These are phyloP conservation scores for Lecanosticta acicola DNA, from an alignment of 2,329 filamentous ascomycete species.

Conservation along the genomic window DNA sequence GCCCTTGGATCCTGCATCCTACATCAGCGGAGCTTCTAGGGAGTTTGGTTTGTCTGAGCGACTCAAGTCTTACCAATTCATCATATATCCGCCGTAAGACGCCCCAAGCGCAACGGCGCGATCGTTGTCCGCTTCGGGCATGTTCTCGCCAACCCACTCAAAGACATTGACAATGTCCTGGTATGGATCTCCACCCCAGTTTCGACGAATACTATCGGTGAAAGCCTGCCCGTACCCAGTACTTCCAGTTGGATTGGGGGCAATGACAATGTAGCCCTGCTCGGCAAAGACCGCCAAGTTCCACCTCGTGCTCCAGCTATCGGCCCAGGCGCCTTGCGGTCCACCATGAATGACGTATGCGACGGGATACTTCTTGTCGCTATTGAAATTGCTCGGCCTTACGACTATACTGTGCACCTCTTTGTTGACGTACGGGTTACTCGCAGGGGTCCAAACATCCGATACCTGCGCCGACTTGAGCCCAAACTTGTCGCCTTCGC, in stretches of 20 bases:
- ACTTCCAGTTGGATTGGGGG: slow-evolving; percentile 27
- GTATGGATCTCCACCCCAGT: slow-evolving; percentile 85
- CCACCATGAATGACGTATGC: slow-evolving; percentile 32
- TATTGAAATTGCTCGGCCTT: slow-evolving; percentile 26
- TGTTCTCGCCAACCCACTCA: slow-evolving; percentile 62
- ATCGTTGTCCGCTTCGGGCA: slow-evolving; percentile 63
- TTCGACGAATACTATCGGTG: slow-evolving; percentile 57
- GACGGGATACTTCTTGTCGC: slow-evolving; percentile 27
- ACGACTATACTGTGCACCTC: slow-evolving; percentile 56
- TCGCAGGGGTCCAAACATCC: slow-evolving; percentile 65
- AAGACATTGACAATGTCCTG: slow-evolving; percentile 73
- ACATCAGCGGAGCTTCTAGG: not conserved
- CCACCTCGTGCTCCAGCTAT: slow-evolving; percentile 30
- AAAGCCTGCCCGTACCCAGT: slow-evolving; percentile 30
- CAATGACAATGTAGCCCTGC: slow-evolving; percentile 29
- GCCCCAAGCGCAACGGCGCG: slow-evolving; percentile 69
- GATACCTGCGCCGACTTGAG: slow-evolving; percentile 58
- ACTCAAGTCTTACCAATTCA: slow-evolving; percentile 48
- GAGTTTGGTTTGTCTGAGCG: not conserved
- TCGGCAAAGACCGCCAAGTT: slow-evolving; percentile 31
- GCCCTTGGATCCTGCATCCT: slow-evolving; percentile 81
- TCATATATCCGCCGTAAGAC: slow-evolving; percentile 71
- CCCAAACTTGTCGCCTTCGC: slow-evolving; percentile 61
- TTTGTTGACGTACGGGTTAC: slow-evolving; percentile 46
- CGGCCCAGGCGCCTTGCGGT: slow-evolving; percentile 28